Percentiles rank a stretch among this genome's conserved stretches.
phyloP scores from a whole-genome alignment of 2,329 filamentous ascomycete genomes.

The Epichloe baconii region DNA sequence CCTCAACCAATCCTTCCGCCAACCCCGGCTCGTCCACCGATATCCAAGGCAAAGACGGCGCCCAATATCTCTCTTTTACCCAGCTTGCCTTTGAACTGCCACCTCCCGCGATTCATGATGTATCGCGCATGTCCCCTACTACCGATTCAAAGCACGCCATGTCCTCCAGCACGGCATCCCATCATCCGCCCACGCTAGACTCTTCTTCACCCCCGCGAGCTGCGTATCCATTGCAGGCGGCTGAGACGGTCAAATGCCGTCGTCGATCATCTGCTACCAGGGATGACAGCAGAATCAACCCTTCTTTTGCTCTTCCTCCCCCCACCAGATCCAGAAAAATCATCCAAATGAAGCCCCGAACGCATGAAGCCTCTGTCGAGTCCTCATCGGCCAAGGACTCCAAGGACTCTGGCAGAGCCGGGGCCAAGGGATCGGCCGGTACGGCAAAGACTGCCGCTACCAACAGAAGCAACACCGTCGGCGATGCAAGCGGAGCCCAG shows the following conservation, averaged over 20 bases:
- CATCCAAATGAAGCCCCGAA: conserved; percentile 83
- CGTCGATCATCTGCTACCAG: conserved; percentile 35
- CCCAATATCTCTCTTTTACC: conserved; percentile 43
- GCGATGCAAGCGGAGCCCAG: conserved; percentile 10
- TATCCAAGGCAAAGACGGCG: conserved; percentile 58
- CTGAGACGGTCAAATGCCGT: conserved; percentile 39
- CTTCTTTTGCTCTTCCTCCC: conserved; percentile 76
- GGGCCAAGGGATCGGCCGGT: conserved; percentile 10
- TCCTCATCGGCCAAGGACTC: conserved; percentile 13
- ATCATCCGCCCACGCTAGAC: conserved; percentile 4
- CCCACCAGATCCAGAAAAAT: conserved; percentile 90
- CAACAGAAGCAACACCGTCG: conserved; percentile 1
- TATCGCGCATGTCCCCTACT: conserved; percentile 25
- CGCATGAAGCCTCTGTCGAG: conserved; percentile 24
- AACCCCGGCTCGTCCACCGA: conserved; percentile 69
- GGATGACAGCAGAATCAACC: conserved; percentile 31
- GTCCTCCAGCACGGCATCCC: conserved; percentile 7
- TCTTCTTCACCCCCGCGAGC: conserved; percentile 11
- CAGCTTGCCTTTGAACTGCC: conserved; percentile 64
- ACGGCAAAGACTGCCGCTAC: conserved; percentile 10
- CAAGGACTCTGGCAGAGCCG: conserved; percentile 13
- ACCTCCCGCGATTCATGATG: conserved; percentile 54
- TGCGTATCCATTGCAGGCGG: conserved; percentile 33
- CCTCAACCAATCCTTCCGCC: conserved; percentile 37
- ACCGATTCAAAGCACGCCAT: conserved; percentile 20